Evolutionary conservation across 2,329 filamentous ascomycete species (phyloP).

Genomic region (Botryosphaeria agaves): DNA sequence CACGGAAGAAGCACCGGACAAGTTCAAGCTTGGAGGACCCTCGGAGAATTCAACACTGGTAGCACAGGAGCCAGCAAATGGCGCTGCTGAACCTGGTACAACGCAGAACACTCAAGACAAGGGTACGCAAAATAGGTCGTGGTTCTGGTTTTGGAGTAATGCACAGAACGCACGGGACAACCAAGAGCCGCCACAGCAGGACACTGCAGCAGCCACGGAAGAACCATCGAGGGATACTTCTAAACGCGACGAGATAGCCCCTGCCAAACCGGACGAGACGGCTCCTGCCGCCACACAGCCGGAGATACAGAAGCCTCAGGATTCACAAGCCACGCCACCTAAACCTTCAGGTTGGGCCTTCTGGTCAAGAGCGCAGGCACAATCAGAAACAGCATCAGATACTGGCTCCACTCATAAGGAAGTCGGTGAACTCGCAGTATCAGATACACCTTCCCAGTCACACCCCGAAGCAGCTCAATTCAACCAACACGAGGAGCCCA

Average conservation of each 20-base stretch:
- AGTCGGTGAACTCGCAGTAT: slow-evolving; percentile 31
- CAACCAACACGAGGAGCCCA: slow-evolving; percentile 19
- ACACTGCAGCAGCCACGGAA: slow-evolving; percentile 2
- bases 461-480: slow-evolving; percentile 33
- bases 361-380: slow-evolving; percentile 46
- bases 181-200: slow-evolving; percentile 8
- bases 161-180: slow-evolving; percentile 22
- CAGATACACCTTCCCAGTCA: slow-evolving; percentile 31
- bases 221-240: no score
- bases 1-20: slow-evolving; percentile 1
- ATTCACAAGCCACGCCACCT: slow-evolving; percentile 11
- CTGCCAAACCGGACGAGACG: no score
- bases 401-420: slow-evolving; percentile 40
- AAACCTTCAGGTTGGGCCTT: slow-evolving; percentile 59
- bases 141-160: slow-evolving; percentile 33
- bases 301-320: slow-evolving; percentile 2
- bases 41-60: no score
- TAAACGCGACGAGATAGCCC: no score
- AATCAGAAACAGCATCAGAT: slow-evolving; percentile 34
- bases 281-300: no score
- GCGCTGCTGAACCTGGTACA: neutral
- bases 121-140: slow-evolving; percentile 17
- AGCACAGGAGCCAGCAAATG: neutral
- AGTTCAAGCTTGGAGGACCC: neutral
- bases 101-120: slow-evolving; percentile 5